These are phyloP conservation scores for Boletus bicolor DNA, from an alignment of 768 basidiomycete genomes.

Conservation along the genomic window DNA sequence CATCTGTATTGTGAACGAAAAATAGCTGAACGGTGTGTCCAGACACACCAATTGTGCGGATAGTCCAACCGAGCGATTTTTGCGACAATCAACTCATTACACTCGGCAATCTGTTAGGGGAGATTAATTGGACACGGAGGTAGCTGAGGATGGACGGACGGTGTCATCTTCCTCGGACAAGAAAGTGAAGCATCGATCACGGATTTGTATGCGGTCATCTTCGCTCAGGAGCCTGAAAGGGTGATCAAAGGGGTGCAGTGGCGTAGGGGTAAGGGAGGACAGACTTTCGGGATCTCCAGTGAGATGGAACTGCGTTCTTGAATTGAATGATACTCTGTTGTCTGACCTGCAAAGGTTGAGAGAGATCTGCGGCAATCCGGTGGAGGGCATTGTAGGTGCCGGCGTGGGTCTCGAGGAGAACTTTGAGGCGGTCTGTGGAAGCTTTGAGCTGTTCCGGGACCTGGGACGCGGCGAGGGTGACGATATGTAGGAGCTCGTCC, in stretches of 20 bases:
- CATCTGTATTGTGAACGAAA: background rate
- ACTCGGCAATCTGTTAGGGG: conserved; percentile 58
- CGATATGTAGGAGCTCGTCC: conserved; percentile 63
- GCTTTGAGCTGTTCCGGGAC: conserved; percentile 48
- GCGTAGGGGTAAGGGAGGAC: conserved; percentile 14
- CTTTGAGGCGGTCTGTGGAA: conserved; percentile 61
- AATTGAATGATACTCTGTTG: conserved; percentile 86
- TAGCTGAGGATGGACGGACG: conserved; percentile 39
- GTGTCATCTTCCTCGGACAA: conserved; percentile 77
- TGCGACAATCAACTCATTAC: conserved; percentile 68
- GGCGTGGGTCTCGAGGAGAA: conserved; percentile 56
- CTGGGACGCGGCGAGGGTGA: conserved; percentile 71
- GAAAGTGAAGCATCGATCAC: conserved; percentile 60
- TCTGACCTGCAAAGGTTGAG: conserved; percentile 63
- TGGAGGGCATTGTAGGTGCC: conserved; percentile 72
- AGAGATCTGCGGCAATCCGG: conserved; percentile 62
- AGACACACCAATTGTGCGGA: conserved; percentile 62
- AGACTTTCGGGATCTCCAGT: conserved; percentile 81
- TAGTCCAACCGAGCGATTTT: conserved; percentile 80
- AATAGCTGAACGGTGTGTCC: background rate
- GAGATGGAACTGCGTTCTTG: conserved; percentile 71
- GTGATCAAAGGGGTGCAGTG: conserved; percentile 8
- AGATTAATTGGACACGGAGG: conserved; percentile 2
- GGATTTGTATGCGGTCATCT: conserved; percentile 64
- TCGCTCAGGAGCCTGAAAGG: conserved; percentile 59